phyloP scores from a whole-genome alignment of 176 grass and related monocot species.

The Zoysia japonica region DNA sequence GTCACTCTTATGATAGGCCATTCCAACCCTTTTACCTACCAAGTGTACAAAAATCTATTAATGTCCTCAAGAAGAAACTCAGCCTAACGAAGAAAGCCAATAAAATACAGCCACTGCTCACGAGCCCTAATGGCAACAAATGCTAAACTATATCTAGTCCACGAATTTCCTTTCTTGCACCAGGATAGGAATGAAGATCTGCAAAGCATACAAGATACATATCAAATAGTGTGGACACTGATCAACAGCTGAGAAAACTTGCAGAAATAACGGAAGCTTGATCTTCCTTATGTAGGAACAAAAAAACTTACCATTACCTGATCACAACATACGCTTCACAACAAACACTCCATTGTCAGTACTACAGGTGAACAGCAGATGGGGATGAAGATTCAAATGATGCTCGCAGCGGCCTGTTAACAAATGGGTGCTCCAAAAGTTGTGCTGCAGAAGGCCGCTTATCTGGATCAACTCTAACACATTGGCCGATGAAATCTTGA shows the following conservation, averaged over 20 bases:
- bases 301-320: conserved; percentile 21
- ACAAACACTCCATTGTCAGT: conserved; percentile 18
- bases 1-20: background rate
- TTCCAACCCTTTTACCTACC: conserved; percentile 26
- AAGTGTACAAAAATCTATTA: conserved; percentile 36
- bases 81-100: conserved; percentile 40
- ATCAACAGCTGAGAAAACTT: background rate
- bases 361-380: conserved; percentile 10
- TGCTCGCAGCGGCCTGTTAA: conserved; percentile 66
- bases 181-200: conserved; percentile 34
- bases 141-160: conserved; percentile 21
- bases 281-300: conserved; percentile 12
- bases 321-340: conserved; percentile 17
- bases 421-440: conserved; percentile 89
- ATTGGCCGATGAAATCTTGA: conserved; percentile 82
- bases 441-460: conserved; percentile 66
- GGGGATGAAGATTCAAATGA: conserved; percentile 61
- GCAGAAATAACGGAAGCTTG: background rate
- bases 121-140: conserved; percentile 18
- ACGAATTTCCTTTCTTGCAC: background rate
- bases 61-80: conserved; percentile 17
- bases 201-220: conserved; percentile 8
- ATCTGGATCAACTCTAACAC: conserved; percentile 79
- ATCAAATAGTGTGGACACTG: background rate
- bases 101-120: conserved; percentile 13